Conservation (phyloP, 305 asterid species). For the Fraxinus xanthoxyloides region DNA sequence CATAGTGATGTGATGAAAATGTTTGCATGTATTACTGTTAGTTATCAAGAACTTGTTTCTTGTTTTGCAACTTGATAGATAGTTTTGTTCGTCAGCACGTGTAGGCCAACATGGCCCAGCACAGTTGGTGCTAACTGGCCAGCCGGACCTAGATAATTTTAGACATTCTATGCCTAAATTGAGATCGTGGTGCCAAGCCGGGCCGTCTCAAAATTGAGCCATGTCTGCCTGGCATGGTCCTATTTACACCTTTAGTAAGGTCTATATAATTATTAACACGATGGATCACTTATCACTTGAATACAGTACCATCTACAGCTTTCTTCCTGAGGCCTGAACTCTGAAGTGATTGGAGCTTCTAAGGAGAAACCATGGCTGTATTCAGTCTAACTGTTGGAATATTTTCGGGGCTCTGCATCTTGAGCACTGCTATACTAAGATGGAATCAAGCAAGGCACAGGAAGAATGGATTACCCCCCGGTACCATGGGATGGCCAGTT, state of each 20-base stretch:
- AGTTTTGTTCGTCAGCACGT: not conserved
- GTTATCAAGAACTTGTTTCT: not conserved
- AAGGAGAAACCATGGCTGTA: conserved; percentile 65
- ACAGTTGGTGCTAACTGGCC: too few relatives aligned
- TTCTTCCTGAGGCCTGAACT: conserved; percentile 17
- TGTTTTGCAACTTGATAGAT: conserved; percentile 4
- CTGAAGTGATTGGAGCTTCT: conserved; percentile 39
- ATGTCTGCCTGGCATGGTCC: not conserved
- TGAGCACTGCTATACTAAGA: conserved; percentile 64
- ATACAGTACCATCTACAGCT: conserved; percentile 1
- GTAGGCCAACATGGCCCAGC: not conserved
- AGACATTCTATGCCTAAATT: not conserved
- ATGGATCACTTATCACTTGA: conserved; percentile 43
- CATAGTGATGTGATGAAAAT: conserved; percentile 8
- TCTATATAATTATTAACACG: not conserved
- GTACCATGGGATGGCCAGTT: conserved; percentile 98
- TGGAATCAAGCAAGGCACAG: conserved; percentile 82
- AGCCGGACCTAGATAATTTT: not conserved
- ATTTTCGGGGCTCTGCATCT: conserved; percentile 57
- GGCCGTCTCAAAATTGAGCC: not conserved
- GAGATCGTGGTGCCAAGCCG: not conserved
- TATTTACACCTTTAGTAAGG: not conserved
- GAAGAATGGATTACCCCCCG: conserved; percentile 87
- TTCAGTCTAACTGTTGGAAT: conserved; percentile 45
- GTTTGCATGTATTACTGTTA: not conserved